These are phyloP conservation scores for Spergularia azorica DNA, from an alignment of 179 eudicot species.

Conservation along the genomic window DNA sequence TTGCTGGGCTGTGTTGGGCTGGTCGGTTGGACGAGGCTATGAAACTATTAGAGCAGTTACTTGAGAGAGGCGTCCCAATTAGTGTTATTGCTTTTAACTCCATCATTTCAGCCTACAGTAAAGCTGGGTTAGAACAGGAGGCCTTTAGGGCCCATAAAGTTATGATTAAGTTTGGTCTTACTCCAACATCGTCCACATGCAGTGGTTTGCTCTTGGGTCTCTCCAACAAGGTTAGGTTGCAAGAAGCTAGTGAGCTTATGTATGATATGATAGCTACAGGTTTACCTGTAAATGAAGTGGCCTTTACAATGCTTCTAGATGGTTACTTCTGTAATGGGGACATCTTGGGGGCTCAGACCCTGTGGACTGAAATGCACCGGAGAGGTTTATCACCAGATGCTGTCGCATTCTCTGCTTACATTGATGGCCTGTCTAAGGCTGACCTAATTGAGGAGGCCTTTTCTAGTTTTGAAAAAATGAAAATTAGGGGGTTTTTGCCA, in stretches of 20 bases:
- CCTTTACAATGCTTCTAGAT: constrained; percentile 79
- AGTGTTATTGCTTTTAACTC: constrained; percentile 79
- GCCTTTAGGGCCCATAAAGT: constrained; percentile 63
- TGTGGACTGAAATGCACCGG: constrained; percentile 75
- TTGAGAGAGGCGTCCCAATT: constrained; percentile 67
- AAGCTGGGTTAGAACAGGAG: constrained; percentile 53
- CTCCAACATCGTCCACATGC: constrained; percentile 76
- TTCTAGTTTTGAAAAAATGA: constrained; percentile 56
- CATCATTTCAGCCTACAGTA: constrained; percentile 70
- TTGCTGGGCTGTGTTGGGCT: constrained; percentile 81
- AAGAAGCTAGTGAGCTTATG: constrained; percentile 69
- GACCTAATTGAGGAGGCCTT: constrained; percentile 70
- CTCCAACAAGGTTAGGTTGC: constrained; percentile 55
- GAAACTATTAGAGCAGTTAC: constrained; percentile 47
- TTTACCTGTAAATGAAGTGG: constrained; percentile 65
- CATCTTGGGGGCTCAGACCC: constrained; percentile 55
- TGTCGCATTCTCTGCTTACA: constrained; percentile 75
- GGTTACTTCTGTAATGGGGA: constrained; percentile 68
- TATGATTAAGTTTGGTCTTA: constrained; percentile 62
- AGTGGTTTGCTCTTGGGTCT: constrained; percentile 73
- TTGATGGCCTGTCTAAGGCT: constrained; percentile 74
- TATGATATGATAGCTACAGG: constrained; percentile 58
- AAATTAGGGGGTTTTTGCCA: constrained; percentile 57
- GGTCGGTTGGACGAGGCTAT: constrained; percentile 70
- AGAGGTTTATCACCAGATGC: constrained; percentile 74